These are phyloP conservation scores for Boletus barrowsii DNA, from an alignment of 768 basidiomycete genomes.

Conservation along the genomic window DNA sequence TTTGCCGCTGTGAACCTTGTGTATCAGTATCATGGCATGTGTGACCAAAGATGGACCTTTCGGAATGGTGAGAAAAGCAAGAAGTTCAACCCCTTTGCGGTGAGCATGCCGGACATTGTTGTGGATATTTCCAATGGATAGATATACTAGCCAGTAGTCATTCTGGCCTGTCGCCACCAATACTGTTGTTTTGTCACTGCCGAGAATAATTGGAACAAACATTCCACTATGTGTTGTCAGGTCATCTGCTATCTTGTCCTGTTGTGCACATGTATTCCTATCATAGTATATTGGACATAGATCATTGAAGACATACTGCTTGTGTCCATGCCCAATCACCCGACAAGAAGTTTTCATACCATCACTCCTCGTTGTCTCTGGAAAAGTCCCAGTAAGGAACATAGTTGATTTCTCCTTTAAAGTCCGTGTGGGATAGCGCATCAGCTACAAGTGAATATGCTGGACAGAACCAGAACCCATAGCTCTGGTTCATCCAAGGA, in stretches of 20 bases:
- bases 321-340: background rate
- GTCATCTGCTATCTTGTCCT: slow-evolving; percentile 25
- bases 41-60: slow-evolving; percentile 23
- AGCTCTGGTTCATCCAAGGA: background rate
- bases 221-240: slow-evolving; percentile 5
- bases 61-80: slow-evolving; percentile 28
- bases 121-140: background rate
- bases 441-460: background rate
- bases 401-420: background rate
- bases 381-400: background rate
- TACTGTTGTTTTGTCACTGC: slow-evolving; percentile 1
- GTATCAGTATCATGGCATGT: too few species aligned
- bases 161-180: background rate
- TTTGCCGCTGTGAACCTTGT: too few species aligned
- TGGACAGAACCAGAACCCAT: background rate
- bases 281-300: too few species aligned
- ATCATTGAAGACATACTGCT: background rate
- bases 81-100: background rate
- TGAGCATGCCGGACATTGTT: background rate
- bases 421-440: background rate
- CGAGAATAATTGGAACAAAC: background rate
- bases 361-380: too few species aligned
- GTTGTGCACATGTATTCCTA: too few species aligned
- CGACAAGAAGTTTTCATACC: background rate
- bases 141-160: slow-evolving; percentile 1